Percentiles rank a stretch among this genome's conserved stretches.
Evolutionary conservation across 257 asterid species (phyloP).

Genomic region (Nicotiana paniculata): DNA sequence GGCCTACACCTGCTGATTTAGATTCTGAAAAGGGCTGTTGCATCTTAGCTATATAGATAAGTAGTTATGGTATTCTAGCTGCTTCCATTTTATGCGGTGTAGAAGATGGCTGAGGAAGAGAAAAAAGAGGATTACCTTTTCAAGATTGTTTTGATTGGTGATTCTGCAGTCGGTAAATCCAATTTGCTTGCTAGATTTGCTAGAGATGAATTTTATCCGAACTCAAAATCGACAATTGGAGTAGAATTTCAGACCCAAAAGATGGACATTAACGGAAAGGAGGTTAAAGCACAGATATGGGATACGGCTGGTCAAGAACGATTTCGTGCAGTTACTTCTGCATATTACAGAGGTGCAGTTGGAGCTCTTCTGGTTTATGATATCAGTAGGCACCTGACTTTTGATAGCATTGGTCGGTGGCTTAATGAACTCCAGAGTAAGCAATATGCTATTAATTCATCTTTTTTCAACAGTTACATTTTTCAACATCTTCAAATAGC

Average conservation of each 20-base stretch:
- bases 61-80: constrained; percentile 27
- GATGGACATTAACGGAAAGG: constrained; percentile 72
- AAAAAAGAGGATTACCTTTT: constrained; percentile 21
- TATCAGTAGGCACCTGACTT: constrained; percentile 83
- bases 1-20: background rate
- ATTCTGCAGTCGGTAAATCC: constrained; percentile 96
- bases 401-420: constrained; percentile 80
- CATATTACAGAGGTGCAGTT: constrained; percentile 94
- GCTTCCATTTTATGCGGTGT: constrained; percentile 17
- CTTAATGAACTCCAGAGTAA: constrained; percentile 97
- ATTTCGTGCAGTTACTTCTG: constrained; percentile 96
- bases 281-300: constrained; percentile 97
- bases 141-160: constrained; percentile 31
- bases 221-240: constrained; percentile 91
- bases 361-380: constrained; percentile 95
- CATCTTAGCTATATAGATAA: background rate
- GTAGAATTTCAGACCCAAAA: constrained; percentile 98
- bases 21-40: background rate
- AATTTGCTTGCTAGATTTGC: constrained; percentile 94
- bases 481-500: no score
- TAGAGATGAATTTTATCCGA: constrained; percentile 80
- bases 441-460: constrained; percentile 11
- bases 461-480: no score
- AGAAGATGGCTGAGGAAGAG: constrained; percentile 50
- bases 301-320: constrained; percentile 99